Conservation (phyloP, 371 early-diverging fungal genomes). For the Mucor lusitanicus region DNA sequence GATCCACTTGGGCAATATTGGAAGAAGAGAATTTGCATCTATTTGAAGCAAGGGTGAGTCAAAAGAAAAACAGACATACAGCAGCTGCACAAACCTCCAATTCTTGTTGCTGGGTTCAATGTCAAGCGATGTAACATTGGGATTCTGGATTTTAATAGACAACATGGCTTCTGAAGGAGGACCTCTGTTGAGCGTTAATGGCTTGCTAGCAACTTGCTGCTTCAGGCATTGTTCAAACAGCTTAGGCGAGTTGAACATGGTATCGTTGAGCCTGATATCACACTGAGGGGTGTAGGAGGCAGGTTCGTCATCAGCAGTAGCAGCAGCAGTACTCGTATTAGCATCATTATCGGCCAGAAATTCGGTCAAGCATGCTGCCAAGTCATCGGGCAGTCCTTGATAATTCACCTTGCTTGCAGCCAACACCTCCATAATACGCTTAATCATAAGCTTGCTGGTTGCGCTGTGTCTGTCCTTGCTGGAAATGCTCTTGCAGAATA, state of each 20-base stretch:
- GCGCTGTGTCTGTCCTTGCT: slow-evolving; percentile 18
- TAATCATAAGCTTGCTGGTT: slow-evolving; percentile 38
- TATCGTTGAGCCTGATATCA: slow-evolving; percentile 27
- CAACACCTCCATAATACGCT: slow-evolving; percentile 41
- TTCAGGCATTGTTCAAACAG: slow-evolving; percentile 18
- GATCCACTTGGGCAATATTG: slow-evolving; percentile 11
- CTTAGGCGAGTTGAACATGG: slow-evolving; percentile 36
- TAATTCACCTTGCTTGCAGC: slow-evolving; percentile 34
- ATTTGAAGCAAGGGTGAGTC: background rate
- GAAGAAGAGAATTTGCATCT: slow-evolving; percentile 24
- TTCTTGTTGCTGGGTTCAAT: slow-evolving; percentile 15
- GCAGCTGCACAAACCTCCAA: slow-evolving; percentile 22
- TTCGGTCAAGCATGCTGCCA: slow-evolving; percentile 41
- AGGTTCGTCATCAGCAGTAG: slow-evolving; percentile 13
- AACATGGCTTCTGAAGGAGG: slow-evolving; percentile 16
- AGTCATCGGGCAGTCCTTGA: slow-evolving; percentile 43
- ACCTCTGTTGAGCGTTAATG: background rate
- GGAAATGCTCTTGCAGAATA: slow-evolving; percentile 41
- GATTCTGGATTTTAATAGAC: slow-evolving; percentile 23
- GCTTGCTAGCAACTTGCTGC: slow-evolving; percentile 9
- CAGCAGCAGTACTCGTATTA: too few species aligned
- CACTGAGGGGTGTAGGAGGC: background rate
- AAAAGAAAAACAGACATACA: too few species aligned
- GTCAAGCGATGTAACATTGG: slow-evolving; percentile 9
- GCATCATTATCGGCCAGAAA: slow-evolving; percentile 34